Percentiles rank a stretch among this genome's conserved stretches.
Evolutionary conservation across 352 stramenopile genomes (phyloP).

Genomic region (Peronospora belbahrii): DNA sequence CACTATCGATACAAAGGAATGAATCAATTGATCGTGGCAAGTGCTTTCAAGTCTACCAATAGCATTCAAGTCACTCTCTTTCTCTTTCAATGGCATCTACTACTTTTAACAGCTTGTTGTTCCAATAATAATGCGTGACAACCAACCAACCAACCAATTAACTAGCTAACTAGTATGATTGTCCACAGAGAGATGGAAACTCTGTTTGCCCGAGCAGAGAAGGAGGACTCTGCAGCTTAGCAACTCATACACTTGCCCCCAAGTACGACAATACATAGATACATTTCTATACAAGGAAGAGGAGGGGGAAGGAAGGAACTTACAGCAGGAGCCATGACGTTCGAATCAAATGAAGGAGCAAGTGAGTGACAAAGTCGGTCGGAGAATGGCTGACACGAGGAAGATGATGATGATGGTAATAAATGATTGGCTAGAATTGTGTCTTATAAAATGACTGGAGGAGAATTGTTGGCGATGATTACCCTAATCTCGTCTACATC

Average conservation of each 20-base stretch:
- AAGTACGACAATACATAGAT: neutral
- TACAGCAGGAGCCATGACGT: slow-evolving; percentile 54
- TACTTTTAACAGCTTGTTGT: slow-evolving; percentile 13
- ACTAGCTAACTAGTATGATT: too few species aligned
- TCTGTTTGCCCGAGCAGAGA: slow-evolving; percentile 86
- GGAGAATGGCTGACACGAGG: slow-evolving; percentile 19
- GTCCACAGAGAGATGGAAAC: slow-evolving; percentile 86
- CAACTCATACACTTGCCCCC: slow-evolving; percentile 51
- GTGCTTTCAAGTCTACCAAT: slow-evolving; percentile 14
- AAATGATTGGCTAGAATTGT: slow-evolving; percentile 26
- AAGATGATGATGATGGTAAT: neutral
- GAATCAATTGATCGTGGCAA: slow-evolving; percentile 11
- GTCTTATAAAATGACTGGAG: slow-evolving; percentile 25
- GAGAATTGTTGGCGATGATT: too few species aligned
- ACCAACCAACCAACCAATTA: neutral
- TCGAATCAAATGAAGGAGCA: slow-evolving; percentile 6
- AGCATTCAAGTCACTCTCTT: slow-evolving; percentile 8
- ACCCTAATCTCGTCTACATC: too few species aligned
- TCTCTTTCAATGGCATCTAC: too few species aligned
- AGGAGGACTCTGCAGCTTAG: slow-evolving; percentile 79
- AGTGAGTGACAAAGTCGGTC: slow-evolving; percentile 21
- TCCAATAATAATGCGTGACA: slow-evolving; percentile 44
- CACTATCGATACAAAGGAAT: too few species aligned
- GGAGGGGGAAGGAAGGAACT: slow-evolving; percentile 18
- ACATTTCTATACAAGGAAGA: too few species aligned